Conservation (phyloP, 202 grass and related monocot species). For the Tripidium arundinaceum region DNA sequence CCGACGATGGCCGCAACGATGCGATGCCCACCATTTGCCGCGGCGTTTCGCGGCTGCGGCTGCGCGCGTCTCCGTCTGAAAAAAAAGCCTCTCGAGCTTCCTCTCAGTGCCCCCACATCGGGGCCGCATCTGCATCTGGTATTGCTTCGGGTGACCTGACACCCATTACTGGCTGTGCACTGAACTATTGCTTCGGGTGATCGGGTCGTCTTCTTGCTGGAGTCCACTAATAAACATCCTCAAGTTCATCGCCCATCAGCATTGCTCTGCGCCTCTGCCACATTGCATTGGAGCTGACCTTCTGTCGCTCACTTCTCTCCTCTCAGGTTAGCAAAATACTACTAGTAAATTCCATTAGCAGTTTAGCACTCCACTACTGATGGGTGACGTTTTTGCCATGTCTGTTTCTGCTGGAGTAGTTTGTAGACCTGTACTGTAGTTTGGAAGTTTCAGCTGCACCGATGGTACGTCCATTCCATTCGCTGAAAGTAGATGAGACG, state of each 20-base stretch:
- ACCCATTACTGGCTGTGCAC: too few species aligned
- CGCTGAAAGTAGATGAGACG: too few species aligned
- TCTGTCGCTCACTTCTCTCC: not conserved
- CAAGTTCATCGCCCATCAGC: not conserved
- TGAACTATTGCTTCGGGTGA: not conserved
- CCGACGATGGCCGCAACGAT: not conserved
- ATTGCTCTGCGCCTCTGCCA: too few species aligned
- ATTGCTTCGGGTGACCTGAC: too few species aligned
- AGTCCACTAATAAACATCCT: not conserved
- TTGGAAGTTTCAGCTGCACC: not conserved
- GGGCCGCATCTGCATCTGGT: not conserved
- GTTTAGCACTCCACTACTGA: not conserved
- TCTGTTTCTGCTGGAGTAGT: not conserved
- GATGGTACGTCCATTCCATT: not conserved
- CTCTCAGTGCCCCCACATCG: not conserved
- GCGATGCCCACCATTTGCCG: too few species aligned
- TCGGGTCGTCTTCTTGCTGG: not conserved
- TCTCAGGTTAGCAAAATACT: not conserved
- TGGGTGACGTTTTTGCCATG: not conserved
- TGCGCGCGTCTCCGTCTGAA: not conserved
- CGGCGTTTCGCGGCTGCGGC: slow-evolving; percentile 22
- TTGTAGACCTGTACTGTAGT: too few species aligned
- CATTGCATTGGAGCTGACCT: not conserved
- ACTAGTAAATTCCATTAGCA: too few species aligned
- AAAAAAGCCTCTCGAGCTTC: not conserved